Evolutionary conservation across 257 asterid species (phyloP).

Genomic region (Solanum chilense): DNA sequence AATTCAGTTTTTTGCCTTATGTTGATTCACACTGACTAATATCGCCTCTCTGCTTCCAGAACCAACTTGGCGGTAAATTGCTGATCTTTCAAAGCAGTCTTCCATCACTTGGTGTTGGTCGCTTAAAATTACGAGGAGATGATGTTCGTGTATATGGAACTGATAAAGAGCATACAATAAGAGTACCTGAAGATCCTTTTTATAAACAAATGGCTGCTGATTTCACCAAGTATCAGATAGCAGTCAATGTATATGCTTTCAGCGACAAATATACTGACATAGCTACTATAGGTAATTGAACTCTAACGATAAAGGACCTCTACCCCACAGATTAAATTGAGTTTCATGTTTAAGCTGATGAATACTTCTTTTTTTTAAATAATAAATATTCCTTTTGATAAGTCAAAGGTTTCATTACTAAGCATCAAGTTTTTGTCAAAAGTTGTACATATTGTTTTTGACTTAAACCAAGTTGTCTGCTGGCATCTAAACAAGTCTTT

Average conservation of each 20-base stretch:
- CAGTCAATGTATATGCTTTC: slow-evolving; percentile 86
- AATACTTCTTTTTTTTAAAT: neutral
- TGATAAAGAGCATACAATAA: slow-evolving; percentile 77
- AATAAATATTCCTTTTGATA: neutral
- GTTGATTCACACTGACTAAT: neutral
- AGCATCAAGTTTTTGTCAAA: neutral
- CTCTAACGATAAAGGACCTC: neutral
- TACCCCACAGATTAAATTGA: neutral
- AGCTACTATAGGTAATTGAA: slow-evolving; percentile 70
- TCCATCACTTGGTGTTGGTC: slow-evolving; percentile 97
- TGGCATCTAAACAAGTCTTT: neutral
- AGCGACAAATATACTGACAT: slow-evolving; percentile 86
- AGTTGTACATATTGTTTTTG: neutral
- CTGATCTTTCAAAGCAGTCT: slow-evolving; percentile 83
- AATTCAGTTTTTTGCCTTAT: neutral
- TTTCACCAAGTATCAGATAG: slow-evolving; percentile 86
- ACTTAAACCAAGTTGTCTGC: neutral
- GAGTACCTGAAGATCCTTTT: slow-evolving; percentile 93
- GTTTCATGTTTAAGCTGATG: neutral
- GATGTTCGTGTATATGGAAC: slow-evolving; percentile 80
- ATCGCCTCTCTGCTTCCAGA: slow-evolving; percentile 40
- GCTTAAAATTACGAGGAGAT: slow-evolving; percentile 87
- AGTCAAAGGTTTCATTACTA: neutral
- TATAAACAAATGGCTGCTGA: slow-evolving; percentile 99
- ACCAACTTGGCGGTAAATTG: slow-evolving; percentile 95